Evolutionary conservation across 2,329 filamentous ascomycete species (phyloP), one percentile per base, ranked within the genome.

Genomic region (Ploettnerulaceae sp.): DNA sequence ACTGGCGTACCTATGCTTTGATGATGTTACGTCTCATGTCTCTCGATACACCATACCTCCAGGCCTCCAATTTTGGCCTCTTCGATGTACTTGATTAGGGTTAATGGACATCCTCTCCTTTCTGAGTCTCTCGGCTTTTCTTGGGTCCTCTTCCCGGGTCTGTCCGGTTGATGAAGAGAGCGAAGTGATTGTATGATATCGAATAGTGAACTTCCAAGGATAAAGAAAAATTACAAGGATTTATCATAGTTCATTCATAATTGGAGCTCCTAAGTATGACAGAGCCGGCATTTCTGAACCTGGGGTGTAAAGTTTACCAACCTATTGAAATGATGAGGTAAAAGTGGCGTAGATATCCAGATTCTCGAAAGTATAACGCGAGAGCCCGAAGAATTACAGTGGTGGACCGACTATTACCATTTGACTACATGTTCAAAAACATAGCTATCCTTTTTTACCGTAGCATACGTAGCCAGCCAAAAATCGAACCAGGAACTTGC

Each of bases 11-110:
- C 39, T 36, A 56, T 57, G 55, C 53, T 59, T 57, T 61, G 52
- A 62, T 51, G 60, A 64, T 60, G 53, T 63, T 57, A 64, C 54
- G 62, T 54, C 56, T 60, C 49, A 60, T 57, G 54, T 64, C 52
- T 59, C 52, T 44, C 29, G 46, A 60, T 51, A 57, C 51, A 52
- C 40, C 34, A 53, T 24, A 53, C 51, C 55, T 52, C 53, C 42
- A 53, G 56, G 50, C 48, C 53, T 55, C 43, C 38, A 51, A 49
- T 47, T 33, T 33, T 33, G 42, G 48, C 46, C 47, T 38, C 39
- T 59, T 60, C 56, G 46, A 59, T 58, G 53, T 59, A 58, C 47
- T 55, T 60, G 55, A 56, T 57, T 60, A 58, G 58, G 60, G 53
- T 51, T 51, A 59, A 57, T 58, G 55, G 50, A 59, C 41, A 56